These are phyloP conservation scores for Lepidium africanum DNA, from an alignment of 345 rosid genomes.

Conservation along the genomic window DNA sequence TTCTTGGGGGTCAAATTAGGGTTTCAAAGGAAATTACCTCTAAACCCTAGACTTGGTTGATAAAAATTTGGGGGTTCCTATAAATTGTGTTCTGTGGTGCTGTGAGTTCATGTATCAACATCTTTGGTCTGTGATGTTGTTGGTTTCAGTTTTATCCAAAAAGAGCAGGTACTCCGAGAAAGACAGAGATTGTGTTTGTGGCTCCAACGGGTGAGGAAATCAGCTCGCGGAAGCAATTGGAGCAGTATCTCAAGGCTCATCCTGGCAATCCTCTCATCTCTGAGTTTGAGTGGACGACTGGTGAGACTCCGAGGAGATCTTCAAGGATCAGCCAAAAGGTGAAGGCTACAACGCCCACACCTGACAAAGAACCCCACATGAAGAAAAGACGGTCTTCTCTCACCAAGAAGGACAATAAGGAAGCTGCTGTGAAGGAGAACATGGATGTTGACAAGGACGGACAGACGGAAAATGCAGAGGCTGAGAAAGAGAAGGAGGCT, in stretches of 20 bases:
- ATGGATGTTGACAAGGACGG: slow-evolving; percentile 9
- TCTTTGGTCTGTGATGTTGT: neutral
- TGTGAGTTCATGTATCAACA: neutral
- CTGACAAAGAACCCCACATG: slow-evolving; percentile 53
- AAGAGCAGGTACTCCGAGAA: slow-evolving; percentile 56
- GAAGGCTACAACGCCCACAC: slow-evolving; percentile 58
- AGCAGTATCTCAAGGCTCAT: slow-evolving; percentile 68
- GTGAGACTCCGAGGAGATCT: slow-evolving; percentile 89
- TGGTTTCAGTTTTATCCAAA: slow-evolving; percentile 53
- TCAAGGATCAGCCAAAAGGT: slow-evolving; percentile 73
- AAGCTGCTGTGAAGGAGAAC: slow-evolving; percentile 17
- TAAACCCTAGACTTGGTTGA: slow-evolving; percentile 10
- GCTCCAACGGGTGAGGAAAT: slow-evolving; percentile 85
- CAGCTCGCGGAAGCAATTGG: slow-evolving; percentile 53
- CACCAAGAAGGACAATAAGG: slow-evolving; percentile 20
- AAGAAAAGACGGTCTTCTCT: slow-evolving; percentile 52
- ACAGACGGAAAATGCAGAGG: neutral
- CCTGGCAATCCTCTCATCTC: slow-evolving; percentile 59
- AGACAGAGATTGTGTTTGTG: slow-evolving; percentile 59
- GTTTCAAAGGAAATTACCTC: neutral
- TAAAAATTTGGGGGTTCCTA: slow-evolving; percentile 8
- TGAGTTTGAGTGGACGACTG: slow-evolving; percentile 85
- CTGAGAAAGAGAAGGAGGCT: neutral
- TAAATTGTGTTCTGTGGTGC: neutral
- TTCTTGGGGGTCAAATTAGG: slow-evolving; percentile 5